A percentile compares a stretch with the other conserved stretches of the same genome.
Evolutionary conservation across 495 filamentous ascomycete genomes (phyloP).

Genomic region (Aspergillus taichungensis): DNA sequence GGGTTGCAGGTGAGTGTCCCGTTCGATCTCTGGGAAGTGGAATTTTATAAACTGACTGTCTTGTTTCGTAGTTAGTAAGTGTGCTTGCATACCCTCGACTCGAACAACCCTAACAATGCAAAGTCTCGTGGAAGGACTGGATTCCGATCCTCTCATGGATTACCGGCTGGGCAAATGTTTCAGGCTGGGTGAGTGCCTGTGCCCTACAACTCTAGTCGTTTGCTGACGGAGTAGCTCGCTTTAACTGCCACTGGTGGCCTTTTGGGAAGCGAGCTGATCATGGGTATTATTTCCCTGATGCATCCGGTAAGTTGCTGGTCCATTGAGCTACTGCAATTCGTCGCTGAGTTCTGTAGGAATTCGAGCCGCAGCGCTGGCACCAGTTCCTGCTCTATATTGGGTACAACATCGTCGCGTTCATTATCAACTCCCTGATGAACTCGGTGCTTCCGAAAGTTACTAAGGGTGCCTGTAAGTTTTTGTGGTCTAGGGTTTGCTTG

Average conservation of each 20-base stretch:
- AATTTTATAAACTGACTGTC: slow-evolving; percentile 1
- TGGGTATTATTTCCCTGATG: slow-evolving; percentile 51
- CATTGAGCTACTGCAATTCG: too few species aligned
- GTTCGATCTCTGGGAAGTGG: neutral
- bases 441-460: slow-evolving; percentile 55
- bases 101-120: neutral
- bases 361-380: slow-evolving; percentile 54
- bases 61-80: slow-evolving; percentile 22
- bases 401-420: slow-evolving; percentile 52
- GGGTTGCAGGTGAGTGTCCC: slow-evolving; percentile 50
- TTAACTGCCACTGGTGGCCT: slow-evolving; percentile 41
- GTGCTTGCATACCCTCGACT: neutral
- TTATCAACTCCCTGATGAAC: slow-evolving; percentile 61
- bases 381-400: slow-evolving; percentile 66
- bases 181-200: slow-evolving; percentile 51
- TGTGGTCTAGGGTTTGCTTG: neutral
- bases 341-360: slow-evolving; percentile 23
- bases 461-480: slow-evolving; percentile 39
- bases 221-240: slow-evolving; percentile 49
- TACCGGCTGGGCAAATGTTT: slow-evolving; percentile 68
- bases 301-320: slow-evolving; percentile 25
- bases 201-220: slow-evolving; percentile 41
- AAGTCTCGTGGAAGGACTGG: slow-evolving; percentile 46
- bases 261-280: slow-evolving; percentile 48
- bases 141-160: slow-evolving; percentile 58